Conservation (phyloP, 208 protist species). For the Trichomonas vaginalis region DNA sequence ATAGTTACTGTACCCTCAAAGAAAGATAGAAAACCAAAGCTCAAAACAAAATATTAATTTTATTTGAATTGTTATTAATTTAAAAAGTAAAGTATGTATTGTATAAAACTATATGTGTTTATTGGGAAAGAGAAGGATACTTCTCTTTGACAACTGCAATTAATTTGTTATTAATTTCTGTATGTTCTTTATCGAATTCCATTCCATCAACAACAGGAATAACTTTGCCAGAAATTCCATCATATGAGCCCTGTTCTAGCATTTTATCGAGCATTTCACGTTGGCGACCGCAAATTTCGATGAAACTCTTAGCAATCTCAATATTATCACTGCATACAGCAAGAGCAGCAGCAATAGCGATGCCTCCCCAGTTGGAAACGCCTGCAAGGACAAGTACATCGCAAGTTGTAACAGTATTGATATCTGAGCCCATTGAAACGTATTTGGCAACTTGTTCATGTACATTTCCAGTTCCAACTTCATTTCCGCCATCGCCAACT, state of each 20-base stretch:
- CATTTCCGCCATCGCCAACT: not conserved
- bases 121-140: too few relatives aligned
- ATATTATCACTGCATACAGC: not conserved
- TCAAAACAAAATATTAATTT: too few relatives aligned
- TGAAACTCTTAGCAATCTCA: not conserved
- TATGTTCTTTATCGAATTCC: not conserved
- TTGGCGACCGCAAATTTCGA: not conserved
- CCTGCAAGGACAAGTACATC: not conserved
- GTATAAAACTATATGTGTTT: too few relatives aligned
- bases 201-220: not conserved
- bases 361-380: not conserved
- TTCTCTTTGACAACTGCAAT: not conserved
- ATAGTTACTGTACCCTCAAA: too few relatives aligned
- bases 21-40: too few relatives aligned
- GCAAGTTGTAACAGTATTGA: not conserved
- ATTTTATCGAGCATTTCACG: not conserved
- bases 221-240: not conserved
- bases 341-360: not conserved
- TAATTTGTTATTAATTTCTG: not conserved
- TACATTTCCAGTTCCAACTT: slow-evolving; percentile 7
- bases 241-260: not conserved
- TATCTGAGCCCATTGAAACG: not conserved
- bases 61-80: too few relatives aligned
- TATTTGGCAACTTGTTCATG: not conserved
- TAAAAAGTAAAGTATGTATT: too few relatives aligned